Evolutionary conservation across 495 filamentous ascomycete species (phyloP).

Genomic region (Xylona heveae): DNA sequence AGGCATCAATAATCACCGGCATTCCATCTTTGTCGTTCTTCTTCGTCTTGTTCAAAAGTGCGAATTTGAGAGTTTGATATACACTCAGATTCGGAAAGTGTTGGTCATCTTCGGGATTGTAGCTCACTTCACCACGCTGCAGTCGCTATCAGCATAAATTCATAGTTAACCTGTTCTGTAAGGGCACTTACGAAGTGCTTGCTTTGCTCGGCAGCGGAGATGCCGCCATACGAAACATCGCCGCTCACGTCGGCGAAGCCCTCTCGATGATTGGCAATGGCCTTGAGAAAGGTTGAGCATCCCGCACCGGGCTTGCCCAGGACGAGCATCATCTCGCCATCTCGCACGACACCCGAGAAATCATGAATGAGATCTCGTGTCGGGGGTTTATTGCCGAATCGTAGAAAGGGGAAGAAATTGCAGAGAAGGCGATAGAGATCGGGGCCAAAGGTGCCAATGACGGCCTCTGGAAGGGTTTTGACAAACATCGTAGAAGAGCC

Average conservation of each 20-base stretch:
- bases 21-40: conserved; percentile 46
- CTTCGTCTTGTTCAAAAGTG: conserved; percentile 65
- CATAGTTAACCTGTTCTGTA: too few relatives aligned
- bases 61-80: conserved; percentile 63
- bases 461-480: conserved; percentile 52
- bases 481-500: conserved; percentile 46
- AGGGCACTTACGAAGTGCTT: conserved; percentile 27
- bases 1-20: conserved; percentile 37
- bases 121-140: conserved; percentile 55
- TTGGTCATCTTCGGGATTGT: conserved; percentile 64
- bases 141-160: background rate
- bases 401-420: conserved; percentile 40
- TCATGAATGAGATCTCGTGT: conserved; percentile 47
- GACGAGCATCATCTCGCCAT: conserved; percentile 73
- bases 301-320: conserved; percentile 62
- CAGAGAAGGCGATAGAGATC: conserved; percentile 55
- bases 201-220: conserved; percentile 41
- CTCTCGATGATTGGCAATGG: conserved; percentile 26
- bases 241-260: conserved; percentile 17
- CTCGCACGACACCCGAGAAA: conserved; percentile 56
- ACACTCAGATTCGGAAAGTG: conserved; percentile 65
- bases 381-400: conserved; percentile 24
- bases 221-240: conserved; percentile 56
- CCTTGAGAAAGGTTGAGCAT: conserved; percentile 63
- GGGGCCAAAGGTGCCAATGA: conserved; percentile 68